Percentiles rank a stretch among this genome's conserved stretches.
phyloP scores from a whole-genome alignment of 495 filamentous ascomycete genomes.

The Tuber magnatum region DNA sequence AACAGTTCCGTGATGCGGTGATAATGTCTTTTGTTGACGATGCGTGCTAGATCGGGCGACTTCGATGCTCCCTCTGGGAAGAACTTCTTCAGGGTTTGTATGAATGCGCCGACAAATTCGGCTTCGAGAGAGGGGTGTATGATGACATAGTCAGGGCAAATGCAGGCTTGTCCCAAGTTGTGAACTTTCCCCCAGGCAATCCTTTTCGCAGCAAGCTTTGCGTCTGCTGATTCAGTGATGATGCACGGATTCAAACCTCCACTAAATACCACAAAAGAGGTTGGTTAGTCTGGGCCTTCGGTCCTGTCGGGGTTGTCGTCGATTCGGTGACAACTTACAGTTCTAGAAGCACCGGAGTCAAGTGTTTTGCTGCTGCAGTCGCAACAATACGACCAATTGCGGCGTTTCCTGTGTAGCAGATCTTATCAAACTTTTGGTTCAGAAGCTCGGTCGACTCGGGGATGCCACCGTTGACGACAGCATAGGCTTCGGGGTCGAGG shows the following conservation, averaged over 20 bases:
- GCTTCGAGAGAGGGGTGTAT: conserved; percentile 68
- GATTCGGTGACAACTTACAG: conserved; percentile 43
- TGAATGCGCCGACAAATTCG: conserved; percentile 64
- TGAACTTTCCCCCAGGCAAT: conserved; percentile 78
- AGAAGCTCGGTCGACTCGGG: conserved; percentile 75
- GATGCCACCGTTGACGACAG: conserved; percentile 70
- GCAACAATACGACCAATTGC: conserved; percentile 77
- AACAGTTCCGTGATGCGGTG: conserved; percentile 79
- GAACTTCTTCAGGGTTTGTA: conserved; percentile 51
- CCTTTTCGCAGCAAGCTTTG: conserved; percentile 70
- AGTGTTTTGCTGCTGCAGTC: conserved; percentile 81
- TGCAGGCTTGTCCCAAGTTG: conserved; percentile 86
- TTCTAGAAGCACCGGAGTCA: conserved; percentile 84
- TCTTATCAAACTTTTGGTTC: conserved; percentile 91
- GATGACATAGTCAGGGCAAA: conserved; percentile 76
- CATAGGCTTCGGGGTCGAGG: conserved; percentile 69
- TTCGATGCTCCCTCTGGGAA: conserved; percentile 70
- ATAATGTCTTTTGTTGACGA: conserved; percentile 73
- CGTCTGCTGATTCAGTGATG: conserved; percentile 71
- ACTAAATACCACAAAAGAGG: conserved; percentile 5
- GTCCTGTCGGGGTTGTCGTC: neutral
- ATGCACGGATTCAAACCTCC: conserved; percentile 89
- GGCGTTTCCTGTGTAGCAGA: conserved; percentile 81
- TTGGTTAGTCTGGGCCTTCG: neutral
- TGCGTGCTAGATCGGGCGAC: conserved; percentile 66